Base-by-base conservation (phyloP, 2,329 filamentous ascomycete genomes). In the Ploettnerulaceae sp. region DNA sequence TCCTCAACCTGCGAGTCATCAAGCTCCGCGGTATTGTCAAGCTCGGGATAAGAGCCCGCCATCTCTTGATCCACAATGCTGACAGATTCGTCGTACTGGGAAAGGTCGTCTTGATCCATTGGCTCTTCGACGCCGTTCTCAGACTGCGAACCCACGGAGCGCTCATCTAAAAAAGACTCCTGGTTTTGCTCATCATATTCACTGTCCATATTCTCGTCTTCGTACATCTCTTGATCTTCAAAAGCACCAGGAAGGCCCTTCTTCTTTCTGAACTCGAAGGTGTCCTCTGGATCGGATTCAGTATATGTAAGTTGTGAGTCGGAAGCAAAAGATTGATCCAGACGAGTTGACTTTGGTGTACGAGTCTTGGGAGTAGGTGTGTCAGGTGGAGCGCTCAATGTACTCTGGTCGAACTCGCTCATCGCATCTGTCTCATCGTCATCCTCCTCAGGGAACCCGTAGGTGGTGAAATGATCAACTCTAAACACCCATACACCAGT, bases 401-500 rank as follows among this genome's bases (percentile, higher is more conserved):
- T 70, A 66, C 72, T 76, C 61, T 73, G 69, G 47, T 68, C 68
- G 51, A 70, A 70, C 61, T 70, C 65, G 62, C 68, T 58, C 24
- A 62, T 62, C 51, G 74, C 72, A 57, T 79, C 79, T 6, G 73
- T 73, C 36, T 83, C 84, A 34, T 89, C 86, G 31, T 86, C 75
- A 22, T 75, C 71, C 14, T 87, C 88, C 12, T 87, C 88, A 54
- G 91, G 85, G 44, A 97, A 75, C 31, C 86, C 90, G 63, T 98
- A 98, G 1, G 89, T 95, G 1, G 91, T 97, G 66, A 94, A 98
- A 66, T 98, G 93, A 61, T 91, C 82, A n/a, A 98, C 93, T 7
- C 74, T 81, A 70, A 98, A 98, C 11, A 79, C 79, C 94, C 94
- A 98, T 36, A 86, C 77, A 42, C 91, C 93, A 42, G 82, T 89